Evolutionary conservation across 495 filamentous ascomycete genomes (phyloP), one percentile per base, ranked within the genome.

Genomic region (Aspergillus hancockii): DNA sequence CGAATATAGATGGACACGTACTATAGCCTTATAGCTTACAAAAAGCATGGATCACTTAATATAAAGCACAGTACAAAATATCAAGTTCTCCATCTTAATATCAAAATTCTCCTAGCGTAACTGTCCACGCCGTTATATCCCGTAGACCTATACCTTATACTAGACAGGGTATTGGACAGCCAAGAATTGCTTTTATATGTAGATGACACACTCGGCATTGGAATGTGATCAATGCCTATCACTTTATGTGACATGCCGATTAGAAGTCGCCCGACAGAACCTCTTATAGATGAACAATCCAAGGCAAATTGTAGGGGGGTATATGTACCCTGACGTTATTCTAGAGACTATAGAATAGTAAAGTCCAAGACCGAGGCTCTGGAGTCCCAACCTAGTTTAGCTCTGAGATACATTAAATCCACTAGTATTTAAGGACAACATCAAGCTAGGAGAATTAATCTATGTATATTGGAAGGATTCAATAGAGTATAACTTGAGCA

Each of bases 151-250:
- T 47, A 23, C 21, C 43, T 19, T 47, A 47, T 23, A 21, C 38
- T 41, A 41, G 38, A n/a, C 38, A 41, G 38, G 38, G 38, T n/a
- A 41, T n/a, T 41, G 1, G 38, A 41, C 16, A 41, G 38, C 38
- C 43, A 47, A 51, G 49, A 31, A 0, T 43, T 31, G 36, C 45
- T 8, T 54, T 23, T 40, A 28, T 9, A 45, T 38, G 28, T 21
- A 14, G 16, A 21, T 23, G 51, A 40, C 51, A 47, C 43, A 47
- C 40, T 55, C 40, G 25, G 40, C 14, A 19, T 41, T 46, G 31
- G 54, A 57, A 36, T 50, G 54, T 34, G 54, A 30, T 30, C 54
- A 49, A 21, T 57, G 45, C 54, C 45, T 28, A 49, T 57, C 54
- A 57, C 49, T 18, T 49, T 49, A 32, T 18, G 18, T 46, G 40